Evolutionary conservation across 2,329 filamentous ascomycete species (phyloP), one percentile per base, ranked within the genome.

Genomic region (Trichoderma hamatum): DNA sequence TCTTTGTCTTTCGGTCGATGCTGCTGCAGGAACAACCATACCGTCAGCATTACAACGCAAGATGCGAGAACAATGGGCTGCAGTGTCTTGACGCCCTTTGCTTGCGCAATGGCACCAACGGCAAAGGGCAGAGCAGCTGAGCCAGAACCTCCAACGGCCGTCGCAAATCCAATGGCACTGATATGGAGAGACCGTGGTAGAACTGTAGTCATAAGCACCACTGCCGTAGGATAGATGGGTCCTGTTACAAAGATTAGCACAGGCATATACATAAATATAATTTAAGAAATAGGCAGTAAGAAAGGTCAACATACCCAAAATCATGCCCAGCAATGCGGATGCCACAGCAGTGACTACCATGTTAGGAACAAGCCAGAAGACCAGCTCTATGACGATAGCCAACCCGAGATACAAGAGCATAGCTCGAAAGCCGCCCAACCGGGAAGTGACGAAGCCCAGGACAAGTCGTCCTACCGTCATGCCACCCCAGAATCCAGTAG

Each of bases 351-450:
- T 92, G 6, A 92, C 90, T 74, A 91, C 87, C 76, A 94, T 93
- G 64, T 90, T 86, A 0, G 92, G 92, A 0, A 96, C 89, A 2
- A 94, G 88, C 92, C 92, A 96, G 81, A 95, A 92, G 51, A 95
- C 78, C 0, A 95, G 84, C 73, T 93, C 87, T 5, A 92, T 83
- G 0, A 76, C 88, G 75, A 93, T 89, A 3, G 87, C 84, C 19
- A 89, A 75, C 5, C 86, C 80, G 3, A 94, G 84, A 78, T 95
- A 96, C 30, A 84, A 80, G 74, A 82, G 75, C 32, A 90, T 84
- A 16, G 89, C 85, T 19, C 85, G 73, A 75, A 90, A 92, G 79
- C 94, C 91, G 0, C 92, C 92, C 14, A 93, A 80, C 2, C 83
- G 80, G 0, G 90, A 88, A 0, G 92, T 95, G 0, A 94, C 83